Percentiles rank a stretch among this genome's conserved stretches.
These are phyloP conservation scores for Neopestalotiopsis sp. DNA, from an alignment of 2,329 filamentous ascomycete species.

Conservation along the genomic window DNA sequence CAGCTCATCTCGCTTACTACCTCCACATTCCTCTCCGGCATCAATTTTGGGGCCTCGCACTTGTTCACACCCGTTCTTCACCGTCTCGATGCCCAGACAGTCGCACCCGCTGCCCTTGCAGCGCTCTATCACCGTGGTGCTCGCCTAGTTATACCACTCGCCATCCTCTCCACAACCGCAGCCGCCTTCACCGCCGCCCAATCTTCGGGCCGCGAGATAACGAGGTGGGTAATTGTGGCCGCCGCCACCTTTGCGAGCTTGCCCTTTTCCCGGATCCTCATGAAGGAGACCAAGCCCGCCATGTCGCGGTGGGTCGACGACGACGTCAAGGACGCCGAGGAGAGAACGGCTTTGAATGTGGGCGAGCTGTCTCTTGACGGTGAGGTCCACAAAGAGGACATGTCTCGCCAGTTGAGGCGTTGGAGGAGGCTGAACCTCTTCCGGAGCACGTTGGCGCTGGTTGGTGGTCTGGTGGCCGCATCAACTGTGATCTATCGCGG, in stretches of 20 bases:
- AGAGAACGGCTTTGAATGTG: not conserved
- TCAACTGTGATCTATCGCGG: not conserved
- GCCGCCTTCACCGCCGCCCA: conserved; percentile 1
- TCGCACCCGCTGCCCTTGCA: not conserved
- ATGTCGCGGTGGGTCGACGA: not conserved
- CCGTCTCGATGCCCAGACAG: not conserved
- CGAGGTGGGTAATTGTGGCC: not conserved
- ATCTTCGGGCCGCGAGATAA: not conserved
- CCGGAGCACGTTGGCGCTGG: conserved; percentile 10
- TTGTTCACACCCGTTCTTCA: not conserved
- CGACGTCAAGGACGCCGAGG: not conserved
- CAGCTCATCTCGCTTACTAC: conserved; percentile 11
- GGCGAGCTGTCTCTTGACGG: not conserved
- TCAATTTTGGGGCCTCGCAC: conserved; percentile 14
- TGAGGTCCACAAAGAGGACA: not conserved
- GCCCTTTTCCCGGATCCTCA: conserved; percentile 7
- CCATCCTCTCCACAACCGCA: conserved; percentile 5
- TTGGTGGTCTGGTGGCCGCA: not conserved
- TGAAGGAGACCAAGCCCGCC: not conserved
- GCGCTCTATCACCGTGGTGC: conserved; percentile 14
- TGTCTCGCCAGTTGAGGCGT: conserved; percentile 2
- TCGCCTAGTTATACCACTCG: not conserved
- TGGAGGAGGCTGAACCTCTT: conserved; percentile 10
- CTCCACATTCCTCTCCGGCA: conserved; percentile 16
- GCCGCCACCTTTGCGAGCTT: not conserved